These are phyloP conservation scores for Arabis hirsuta DNA, from an alignment of 345 rosid species.

Conservation along the genomic window DNA sequence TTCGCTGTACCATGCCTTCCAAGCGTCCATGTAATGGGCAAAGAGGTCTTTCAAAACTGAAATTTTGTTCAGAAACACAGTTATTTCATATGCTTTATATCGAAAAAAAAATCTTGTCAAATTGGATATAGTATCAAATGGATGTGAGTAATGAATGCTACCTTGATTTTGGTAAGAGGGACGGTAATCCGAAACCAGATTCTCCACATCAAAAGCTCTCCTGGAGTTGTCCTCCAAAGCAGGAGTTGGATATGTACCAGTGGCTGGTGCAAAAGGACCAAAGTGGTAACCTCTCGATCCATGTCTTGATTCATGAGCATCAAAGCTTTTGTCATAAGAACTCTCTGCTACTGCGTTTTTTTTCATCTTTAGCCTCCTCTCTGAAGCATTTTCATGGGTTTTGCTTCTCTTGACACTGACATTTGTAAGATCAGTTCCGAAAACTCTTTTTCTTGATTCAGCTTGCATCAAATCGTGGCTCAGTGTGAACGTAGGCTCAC, in stretches of 20 bases:
- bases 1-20: constrained; percentile 86
- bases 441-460: constrained; percentile 64
- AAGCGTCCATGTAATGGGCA: constrained; percentile 87
- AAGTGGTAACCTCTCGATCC: constrained; percentile 57
- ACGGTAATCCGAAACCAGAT: constrained; percentile 57
- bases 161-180: constrained; percentile 88
- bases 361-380: constrained; percentile 39
- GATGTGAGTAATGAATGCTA: constrained; percentile 18
- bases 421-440: constrained; percentile 82
- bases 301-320: constrained; percentile 43
- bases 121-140: neutral
- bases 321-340: constrained; percentile 44
- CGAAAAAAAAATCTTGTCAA: constrained; percentile 6
- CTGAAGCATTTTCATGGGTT: constrained; percentile 41
- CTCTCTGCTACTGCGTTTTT: constrained; percentile 48
- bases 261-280: constrained; percentile 80
- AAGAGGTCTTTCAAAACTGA: constrained; percentile 85
- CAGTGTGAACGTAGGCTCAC: constrained; percentile 49
- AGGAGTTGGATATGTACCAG: constrained; percentile 34
- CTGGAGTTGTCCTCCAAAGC: constrained; percentile 41
- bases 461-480: constrained; percentile 40
- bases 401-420: constrained; percentile 53
- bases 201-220: constrained; percentile 59
- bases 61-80: constrained; percentile 29
- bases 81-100: neutral